phyloP scores from a whole-genome alignment of 2,329 filamentous ascomycete species.

The Sporothrix pallida region DNA sequence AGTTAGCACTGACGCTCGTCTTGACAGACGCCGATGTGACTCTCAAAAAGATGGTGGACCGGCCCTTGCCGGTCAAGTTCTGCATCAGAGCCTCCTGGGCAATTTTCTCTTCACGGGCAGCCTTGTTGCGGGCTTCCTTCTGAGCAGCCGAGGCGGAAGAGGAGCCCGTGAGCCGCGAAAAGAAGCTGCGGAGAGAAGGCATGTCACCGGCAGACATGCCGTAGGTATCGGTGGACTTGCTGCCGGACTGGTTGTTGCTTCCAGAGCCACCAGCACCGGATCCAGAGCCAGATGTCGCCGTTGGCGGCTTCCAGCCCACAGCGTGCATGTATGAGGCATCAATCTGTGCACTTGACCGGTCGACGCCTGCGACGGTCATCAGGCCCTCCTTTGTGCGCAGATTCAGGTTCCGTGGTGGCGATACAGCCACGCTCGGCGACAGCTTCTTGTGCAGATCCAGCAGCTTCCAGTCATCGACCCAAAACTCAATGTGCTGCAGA shows the following conservation, averaged over 20 bases:
- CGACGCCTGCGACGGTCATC: constrained; percentile 84
- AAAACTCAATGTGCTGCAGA: constrained; percentile 84
- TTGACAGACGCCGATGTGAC: constrained; percentile 83
- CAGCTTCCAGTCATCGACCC: constrained; percentile 85
- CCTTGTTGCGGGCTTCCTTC: constrained; percentile 57
- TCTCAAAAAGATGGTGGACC: constrained; percentile 83
- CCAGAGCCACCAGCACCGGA: background rate
- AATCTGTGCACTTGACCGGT: constrained; percentile 87
- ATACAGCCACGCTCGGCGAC: constrained; percentile 74
- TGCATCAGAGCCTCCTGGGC: constrained; percentile 68
- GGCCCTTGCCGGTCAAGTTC: constrained; percentile 72
- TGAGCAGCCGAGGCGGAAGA: constrained; percentile 52
- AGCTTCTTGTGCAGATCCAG: constrained; percentile 82
- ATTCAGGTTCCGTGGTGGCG: constrained; percentile 78
- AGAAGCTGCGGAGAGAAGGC: constrained; percentile 77
- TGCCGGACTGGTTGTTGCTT: constrained; percentile 31
- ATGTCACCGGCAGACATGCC: constrained; percentile 56
- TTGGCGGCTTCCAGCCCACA: constrained; percentile 78
- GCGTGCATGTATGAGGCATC: constrained; percentile 88
- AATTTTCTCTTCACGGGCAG: constrained; percentile 66
- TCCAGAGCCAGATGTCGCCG: constrained; percentile 35
- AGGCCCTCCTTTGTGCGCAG: constrained; percentile 83
- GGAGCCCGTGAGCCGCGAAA: constrained; percentile 71
- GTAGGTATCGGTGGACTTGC: constrained; percentile 57
- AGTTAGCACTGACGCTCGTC: constrained; percentile 73